A percentile compares a stretch with the other conserved stretches of the same genome.
These are phyloP conservation scores for Polychaeton citri DNA, from an alignment of 2,329 filamentous ascomycete genomes.

Conservation along the genomic window DNA sequence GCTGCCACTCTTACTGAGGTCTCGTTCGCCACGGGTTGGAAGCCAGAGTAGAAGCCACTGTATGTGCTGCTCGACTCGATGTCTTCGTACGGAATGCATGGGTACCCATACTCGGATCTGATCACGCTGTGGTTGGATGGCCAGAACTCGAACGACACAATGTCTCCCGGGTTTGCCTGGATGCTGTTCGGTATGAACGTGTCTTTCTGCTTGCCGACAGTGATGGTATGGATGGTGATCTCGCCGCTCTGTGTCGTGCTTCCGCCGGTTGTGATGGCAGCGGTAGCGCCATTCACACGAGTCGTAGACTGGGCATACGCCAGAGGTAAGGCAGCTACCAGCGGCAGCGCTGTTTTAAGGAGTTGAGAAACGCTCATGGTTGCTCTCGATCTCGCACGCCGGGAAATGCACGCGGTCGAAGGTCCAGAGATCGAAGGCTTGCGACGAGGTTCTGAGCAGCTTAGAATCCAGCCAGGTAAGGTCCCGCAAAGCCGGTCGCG, in stretches of 20 bases:
- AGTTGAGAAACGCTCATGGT: too few species aligned
- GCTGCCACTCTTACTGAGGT: not conserved
- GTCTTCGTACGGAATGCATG: slow-evolving; percentile 25
- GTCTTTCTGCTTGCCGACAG: slow-evolving; percentile 23
- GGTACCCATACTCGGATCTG: slow-evolving; percentile 26
- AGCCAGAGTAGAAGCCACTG: slow-evolving; percentile 15
- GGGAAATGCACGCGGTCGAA: too few species aligned
- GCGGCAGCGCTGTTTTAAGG: not conserved
- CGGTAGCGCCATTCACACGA: slow-evolving; percentile 2
- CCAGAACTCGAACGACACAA: slow-evolving; percentile 29
- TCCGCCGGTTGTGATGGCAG: slow-evolving; percentile 4
- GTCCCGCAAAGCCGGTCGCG: too few species aligned
- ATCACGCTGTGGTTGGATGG: slow-evolving; percentile 31
- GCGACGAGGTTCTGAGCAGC: too few species aligned
- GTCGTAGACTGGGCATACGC: not conserved
- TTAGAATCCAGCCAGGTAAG: too few species aligned
- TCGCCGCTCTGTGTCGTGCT: slow-evolving; percentile 7
- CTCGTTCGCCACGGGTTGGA: slow-evolving; percentile 4
- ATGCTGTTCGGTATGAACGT: slow-evolving; percentile 25
- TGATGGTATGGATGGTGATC: slow-evolving; percentile 19
- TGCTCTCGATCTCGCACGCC: too few species aligned
- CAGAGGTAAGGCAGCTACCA: not conserved
- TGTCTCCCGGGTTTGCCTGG: slow-evolving; percentile 26
- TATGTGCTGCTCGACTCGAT: slow-evolving; percentile 4
- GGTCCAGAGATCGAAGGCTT: too few species aligned